Conservation (phyloP, 83 land plant genomes). For the Diphasiastrum complanatum region DNA sequence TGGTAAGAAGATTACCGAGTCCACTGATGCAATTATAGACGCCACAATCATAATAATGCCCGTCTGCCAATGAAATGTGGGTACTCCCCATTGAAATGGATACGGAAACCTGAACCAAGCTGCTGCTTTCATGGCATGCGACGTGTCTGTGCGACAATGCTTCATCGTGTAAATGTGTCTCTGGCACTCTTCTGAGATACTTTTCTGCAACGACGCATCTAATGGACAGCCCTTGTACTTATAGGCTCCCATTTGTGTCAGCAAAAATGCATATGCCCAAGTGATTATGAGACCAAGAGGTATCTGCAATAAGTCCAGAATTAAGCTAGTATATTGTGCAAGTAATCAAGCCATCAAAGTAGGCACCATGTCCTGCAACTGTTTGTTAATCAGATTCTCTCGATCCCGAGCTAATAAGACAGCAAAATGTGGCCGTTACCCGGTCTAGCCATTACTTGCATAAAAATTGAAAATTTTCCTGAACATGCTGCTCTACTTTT, state of each 20-base stretch:
- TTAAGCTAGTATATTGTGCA: background rate
- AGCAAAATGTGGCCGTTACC: no score
- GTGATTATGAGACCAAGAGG: constrained; percentile 76
- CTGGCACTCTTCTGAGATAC: constrained; percentile 49
- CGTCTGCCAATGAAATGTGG: constrained; percentile 68
- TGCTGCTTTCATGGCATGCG: constrained; percentile 60
- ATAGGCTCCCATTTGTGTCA: constrained; percentile 75
- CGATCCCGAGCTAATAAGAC: no score
- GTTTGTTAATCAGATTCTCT: no score
- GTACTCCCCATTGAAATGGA: constrained; percentile 96
- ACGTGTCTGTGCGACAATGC: constrained; percentile 77
- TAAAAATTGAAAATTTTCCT: no score
- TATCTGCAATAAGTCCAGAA: no score
- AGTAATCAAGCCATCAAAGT: no score
- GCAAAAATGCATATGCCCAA: constrained; percentile 86
- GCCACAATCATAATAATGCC: constrained; percentile 77
- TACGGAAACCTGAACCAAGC: constrained; percentile 94
- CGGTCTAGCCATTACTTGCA: no score
- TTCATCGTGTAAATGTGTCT: constrained; percentile 66
- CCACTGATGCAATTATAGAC: constrained; percentile 83
- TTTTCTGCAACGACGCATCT: constrained; percentile 47
- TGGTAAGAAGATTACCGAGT: no score
- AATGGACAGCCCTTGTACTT: constrained; percentile 71
- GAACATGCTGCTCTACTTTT: no score
- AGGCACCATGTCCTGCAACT: no score